Percentiles rank a stretch among this genome's conserved stretches.
These are phyloP conservation scores for Eimeria acervulina DNA, from an alignment of 169 alveolate species.

Conservation along the genomic window DNA sequence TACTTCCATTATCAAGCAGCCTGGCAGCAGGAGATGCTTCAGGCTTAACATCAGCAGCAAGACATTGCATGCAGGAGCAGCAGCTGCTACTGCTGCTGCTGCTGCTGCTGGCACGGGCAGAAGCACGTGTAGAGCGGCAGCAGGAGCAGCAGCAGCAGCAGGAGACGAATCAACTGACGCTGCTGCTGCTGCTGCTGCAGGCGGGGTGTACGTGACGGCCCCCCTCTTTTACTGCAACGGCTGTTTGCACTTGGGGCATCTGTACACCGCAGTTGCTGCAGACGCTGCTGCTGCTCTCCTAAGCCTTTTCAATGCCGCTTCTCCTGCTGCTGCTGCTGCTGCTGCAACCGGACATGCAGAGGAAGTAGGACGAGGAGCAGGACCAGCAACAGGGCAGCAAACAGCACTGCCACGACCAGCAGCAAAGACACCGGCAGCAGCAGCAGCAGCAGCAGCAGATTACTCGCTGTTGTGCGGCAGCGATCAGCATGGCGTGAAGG, in stretches of 20 bases:
- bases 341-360: neutral
- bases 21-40: neutral
- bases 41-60: slow-evolving; percentile 1
- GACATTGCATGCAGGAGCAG: neutral
- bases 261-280: slow-evolving; percentile 14
- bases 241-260: slow-evolving; percentile 34
- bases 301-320: neutral
- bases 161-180: neutral
- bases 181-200: slow-evolving; percentile 55
- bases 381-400: neutral
- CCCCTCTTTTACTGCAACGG: slow-evolving; percentile 55
- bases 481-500: slow-evolving; percentile 46
- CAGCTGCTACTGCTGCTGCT: slow-evolving; percentile 4
- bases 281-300: slow-evolving; percentile 35
- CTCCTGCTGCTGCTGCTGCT: neutral
- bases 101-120: neutral
- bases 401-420: neutral
- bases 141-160: slow-evolving; percentile 7
- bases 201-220: neutral
- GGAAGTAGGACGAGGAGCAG: slow-evolving; percentile 24
- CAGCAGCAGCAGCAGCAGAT: slow-evolving; percentile 26
- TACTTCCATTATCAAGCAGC: neutral
- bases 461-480: slow-evolving; percentile 29
- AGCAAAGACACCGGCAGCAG: neutral
- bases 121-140: neutral